Evolutionary conservation across 148 eudicot species (phyloP).

Genomic region (Pharnaceum exiguum): DNA sequence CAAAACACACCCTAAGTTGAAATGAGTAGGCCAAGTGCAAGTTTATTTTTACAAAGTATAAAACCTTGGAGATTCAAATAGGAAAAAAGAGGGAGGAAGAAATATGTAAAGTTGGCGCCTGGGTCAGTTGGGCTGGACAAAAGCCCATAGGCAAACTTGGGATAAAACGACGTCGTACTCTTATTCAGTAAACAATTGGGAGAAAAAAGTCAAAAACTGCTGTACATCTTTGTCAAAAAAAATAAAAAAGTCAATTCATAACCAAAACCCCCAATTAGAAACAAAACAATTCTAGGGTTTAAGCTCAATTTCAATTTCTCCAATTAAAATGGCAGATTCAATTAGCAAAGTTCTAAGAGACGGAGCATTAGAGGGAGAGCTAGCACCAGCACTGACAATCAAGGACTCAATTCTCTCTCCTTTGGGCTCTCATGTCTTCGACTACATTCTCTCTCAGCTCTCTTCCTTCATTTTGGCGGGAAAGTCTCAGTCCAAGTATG

Average conservation of each 20-base stretch:
- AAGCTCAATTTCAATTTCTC: background rate
- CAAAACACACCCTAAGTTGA: no score
- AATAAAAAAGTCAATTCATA: background rate
- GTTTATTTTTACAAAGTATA: no score
- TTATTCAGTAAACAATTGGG: background rate
- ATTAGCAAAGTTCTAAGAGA: constrained; percentile 74
- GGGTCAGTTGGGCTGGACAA: no score
- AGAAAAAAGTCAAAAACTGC: background rate
- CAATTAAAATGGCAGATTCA: constrained; percentile 61
- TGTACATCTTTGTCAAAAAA: no score
- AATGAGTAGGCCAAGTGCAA: no score
- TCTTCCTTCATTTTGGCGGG: constrained; percentile 53
- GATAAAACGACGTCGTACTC: constrained; percentile 19
- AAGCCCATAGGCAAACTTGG: no score
- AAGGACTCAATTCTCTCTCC: constrained; percentile 56
- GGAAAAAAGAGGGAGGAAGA: no score
- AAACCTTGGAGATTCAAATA: no score
- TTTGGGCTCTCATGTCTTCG: constrained; percentile 52
- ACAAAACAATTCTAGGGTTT: constrained; percentile 41
- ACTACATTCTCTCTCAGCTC: constrained; percentile 65
- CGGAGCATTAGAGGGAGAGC: constrained; percentile 81
- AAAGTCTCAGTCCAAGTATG: constrained; percentile 67
- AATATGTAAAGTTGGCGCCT: no score
- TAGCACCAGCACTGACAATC: constrained; percentile 69
- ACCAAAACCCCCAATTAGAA: constrained; percentile 10